Evolutionary conservation across 129 eudicot species (phyloP).

Genomic region (Escallonia herrerae): DNA sequence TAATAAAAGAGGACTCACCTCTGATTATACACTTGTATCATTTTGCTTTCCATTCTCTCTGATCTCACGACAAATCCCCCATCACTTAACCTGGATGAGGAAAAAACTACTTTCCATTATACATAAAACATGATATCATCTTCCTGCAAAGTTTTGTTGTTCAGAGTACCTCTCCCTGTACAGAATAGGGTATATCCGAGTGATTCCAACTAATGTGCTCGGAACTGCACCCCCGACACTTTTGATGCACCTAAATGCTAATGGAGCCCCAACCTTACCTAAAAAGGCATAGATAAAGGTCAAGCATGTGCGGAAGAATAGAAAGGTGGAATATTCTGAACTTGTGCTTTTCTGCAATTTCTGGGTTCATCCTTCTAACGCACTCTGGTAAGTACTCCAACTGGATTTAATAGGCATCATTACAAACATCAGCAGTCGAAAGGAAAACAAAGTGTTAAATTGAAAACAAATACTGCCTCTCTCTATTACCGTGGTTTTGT

Average conservation of each 20-base stretch:
- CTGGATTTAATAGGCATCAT: constrained; percentile 28
- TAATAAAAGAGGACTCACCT: constrained; percentile 35
- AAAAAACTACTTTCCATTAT: constrained; percentile 11
- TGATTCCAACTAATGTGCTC: constrained; percentile 63
- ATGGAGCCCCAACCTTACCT: constrained; percentile 76
- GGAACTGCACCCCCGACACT: constrained; percentile 77
- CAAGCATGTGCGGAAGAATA: constrained; percentile 9
- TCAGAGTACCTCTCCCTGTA: constrained; percentile 72
- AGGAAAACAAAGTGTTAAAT: constrained; percentile 11
- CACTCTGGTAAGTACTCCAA: constrained; percentile 48
- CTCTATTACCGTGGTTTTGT: constrained; percentile 39
- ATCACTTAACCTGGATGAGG: constrained; percentile 44
- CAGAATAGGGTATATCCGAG: constrained; percentile 78
- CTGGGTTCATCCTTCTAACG: constrained; percentile 53
- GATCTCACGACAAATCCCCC: constrained; percentile 76
- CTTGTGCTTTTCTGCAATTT: constrained; percentile 46
- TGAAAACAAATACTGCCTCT: constrained; percentile 10
- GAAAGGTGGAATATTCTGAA: constrained; percentile 18
- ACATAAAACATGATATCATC: not conserved
- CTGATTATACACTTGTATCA: constrained; percentile 46
- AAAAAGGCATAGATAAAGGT: constrained; percentile 3
- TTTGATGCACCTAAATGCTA: constrained; percentile 87
- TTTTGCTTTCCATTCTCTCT: constrained; percentile 72
- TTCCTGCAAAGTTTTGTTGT: constrained; percentile 1
- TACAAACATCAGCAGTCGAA: constrained; percentile 8